phyloP scores from a whole-genome alignment of 1,284 basidiomycete species.

The Ustilago hordei region DNA sequence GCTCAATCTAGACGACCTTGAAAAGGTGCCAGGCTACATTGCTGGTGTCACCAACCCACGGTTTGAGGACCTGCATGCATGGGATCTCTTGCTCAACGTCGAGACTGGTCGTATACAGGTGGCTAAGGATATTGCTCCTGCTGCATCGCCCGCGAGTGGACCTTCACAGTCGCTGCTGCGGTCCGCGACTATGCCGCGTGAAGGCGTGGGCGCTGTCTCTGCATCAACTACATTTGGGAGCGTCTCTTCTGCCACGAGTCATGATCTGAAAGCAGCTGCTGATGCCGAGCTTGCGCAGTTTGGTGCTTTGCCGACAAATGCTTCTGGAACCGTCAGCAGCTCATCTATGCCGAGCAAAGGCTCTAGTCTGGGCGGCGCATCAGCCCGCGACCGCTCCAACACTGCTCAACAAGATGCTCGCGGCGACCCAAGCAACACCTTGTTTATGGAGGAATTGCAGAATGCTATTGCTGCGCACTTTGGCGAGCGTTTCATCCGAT shows the following conservation, averaged over 20 bases:
- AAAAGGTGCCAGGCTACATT: slow-evolving; percentile 87
- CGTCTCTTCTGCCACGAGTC: slow-evolving; percentile 19
- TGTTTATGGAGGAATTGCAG: slow-evolving; percentile 92
- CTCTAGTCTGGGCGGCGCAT: slow-evolving; percentile 20
- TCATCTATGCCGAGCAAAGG: slow-evolving; percentile 19
- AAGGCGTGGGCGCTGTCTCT: slow-evolving; percentile 20
- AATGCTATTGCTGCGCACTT: slow-evolving; percentile 80
- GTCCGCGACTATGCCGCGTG: slow-evolving; percentile 62
- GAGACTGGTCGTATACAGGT: slow-evolving; percentile 86
- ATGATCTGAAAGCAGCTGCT: slow-evolving; percentile 11
- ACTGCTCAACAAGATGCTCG: slow-evolving; percentile 31
- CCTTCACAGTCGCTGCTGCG: slow-evolving; percentile 19
- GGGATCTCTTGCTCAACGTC: slow-evolving; percentile 93
- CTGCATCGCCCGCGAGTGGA: slow-evolving; percentile 32
- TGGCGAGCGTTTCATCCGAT: slow-evolving; percentile 81
- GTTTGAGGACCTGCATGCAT: slow-evolving; percentile 84
- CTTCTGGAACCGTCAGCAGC: slow-evolving; percentile 11
- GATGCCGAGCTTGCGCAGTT: slow-evolving; percentile 46
- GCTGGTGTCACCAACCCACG: slow-evolving; percentile 97
- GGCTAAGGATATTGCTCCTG: slow-evolving; percentile 80
- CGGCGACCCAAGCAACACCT: slow-evolving; percentile 77
- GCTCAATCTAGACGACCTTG: slow-evolving; percentile 87
- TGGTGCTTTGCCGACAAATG: slow-evolving; percentile 23
- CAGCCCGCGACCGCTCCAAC: slow-evolving; percentile 39
- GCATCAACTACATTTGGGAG: slow-evolving; percentile 24